These are phyloP conservation scores for Ambrosia trifida DNA, from an alignment of 129 eudicot genomes.

Conservation along the genomic window DNA sequence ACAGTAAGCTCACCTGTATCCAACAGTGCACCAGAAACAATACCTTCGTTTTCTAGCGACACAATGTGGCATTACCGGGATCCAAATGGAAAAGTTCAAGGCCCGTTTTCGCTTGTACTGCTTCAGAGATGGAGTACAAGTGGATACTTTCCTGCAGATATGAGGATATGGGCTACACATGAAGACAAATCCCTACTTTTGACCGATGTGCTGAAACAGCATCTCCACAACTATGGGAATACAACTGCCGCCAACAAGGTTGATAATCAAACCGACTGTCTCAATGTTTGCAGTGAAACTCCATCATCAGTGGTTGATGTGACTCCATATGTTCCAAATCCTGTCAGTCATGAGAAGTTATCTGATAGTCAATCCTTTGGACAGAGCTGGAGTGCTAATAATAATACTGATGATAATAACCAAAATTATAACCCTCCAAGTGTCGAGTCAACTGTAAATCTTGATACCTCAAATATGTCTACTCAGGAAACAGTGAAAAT, in stretches of 20 bases:
- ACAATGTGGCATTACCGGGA: conserved; percentile 91
- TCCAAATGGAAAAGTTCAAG: conserved; percentile 87
- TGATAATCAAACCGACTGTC: conserved; percentile 26
- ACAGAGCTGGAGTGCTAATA: conserved; percentile 39
- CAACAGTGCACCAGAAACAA: conserved; percentile 42
- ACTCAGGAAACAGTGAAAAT: conserved; percentile 1
- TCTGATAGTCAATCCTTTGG: conserved; percentile 53
- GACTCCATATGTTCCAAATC: conserved; percentile 1
- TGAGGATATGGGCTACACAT: conserved; percentile 75
- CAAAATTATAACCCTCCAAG: conserved; percentile 31
- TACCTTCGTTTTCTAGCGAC: conserved; percentile 37
- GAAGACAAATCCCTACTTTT: conserved; percentile 62
- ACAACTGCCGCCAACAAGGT: conserved; percentile 7
- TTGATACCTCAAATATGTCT: neutral
- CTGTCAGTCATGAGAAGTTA: conserved; percentile 36
- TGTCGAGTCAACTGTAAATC: conserved; percentile 32
- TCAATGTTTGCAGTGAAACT: conserved; percentile 26
- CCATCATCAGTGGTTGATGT: conserved; percentile 28
- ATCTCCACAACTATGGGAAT: conserved; percentile 26
- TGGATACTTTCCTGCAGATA: conserved; percentile 76
- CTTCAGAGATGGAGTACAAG: conserved; percentile 86
- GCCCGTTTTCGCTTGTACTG: conserved; percentile 81
- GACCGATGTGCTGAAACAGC: conserved; percentile 61
- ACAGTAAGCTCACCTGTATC: conserved; percentile 39
- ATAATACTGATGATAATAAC: conserved; percentile 22